Conservation (phyloP, 305 asterid species). For the Striga hermonthica region DNA sequence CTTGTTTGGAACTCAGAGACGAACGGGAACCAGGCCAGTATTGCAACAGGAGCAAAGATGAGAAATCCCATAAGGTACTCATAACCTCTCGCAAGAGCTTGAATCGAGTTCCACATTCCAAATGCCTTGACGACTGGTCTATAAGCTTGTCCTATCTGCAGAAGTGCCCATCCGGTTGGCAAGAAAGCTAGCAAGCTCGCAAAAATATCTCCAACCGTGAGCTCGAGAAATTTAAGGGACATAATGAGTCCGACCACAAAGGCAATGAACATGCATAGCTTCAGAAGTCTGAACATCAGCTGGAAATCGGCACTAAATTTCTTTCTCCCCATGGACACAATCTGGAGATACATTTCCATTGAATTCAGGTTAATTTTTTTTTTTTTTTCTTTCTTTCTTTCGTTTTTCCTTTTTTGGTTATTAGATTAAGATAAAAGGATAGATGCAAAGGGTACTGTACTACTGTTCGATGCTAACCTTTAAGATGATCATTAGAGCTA, state of each 20-base stretch:
- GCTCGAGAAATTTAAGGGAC: constrained; percentile 50
- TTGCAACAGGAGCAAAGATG: constrained; percentile 45
- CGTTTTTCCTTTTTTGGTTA: background rate
- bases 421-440: constrained; percentile 5
- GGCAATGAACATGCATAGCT: constrained; percentile 56
- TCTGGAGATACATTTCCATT: constrained; percentile 24
- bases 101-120: constrained; percentile 54
- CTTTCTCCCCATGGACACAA: constrained; percentile 78
- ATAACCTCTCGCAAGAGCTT: constrained; percentile 51
- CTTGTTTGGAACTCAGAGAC: constrained; percentile 54
- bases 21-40: constrained; percentile 52
- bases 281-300: constrained; percentile 75
- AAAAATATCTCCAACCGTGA: constrained; percentile 61
- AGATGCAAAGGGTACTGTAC: background rate
- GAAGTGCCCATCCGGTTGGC: constrained; percentile 84
- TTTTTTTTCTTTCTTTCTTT: background rate
- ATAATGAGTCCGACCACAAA: constrained; percentile 46
- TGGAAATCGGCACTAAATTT: constrained; percentile 82
- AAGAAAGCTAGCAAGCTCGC: constrained; percentile 70
- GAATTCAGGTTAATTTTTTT: background rate
- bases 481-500: constrained; percentile 55
- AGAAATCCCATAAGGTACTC: constrained; percentile 49
- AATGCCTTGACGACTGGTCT: constrained; percentile 39
- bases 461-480: constrained; percentile 34
- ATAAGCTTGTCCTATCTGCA: constrained; percentile 49